Percentiles rank a stretch among this genome's conserved stretches.
These are phyloP conservation scores for Claviceps digitariae DNA, from an alignment of 2,329 filamentous ascomycete species.

Conservation along the genomic window DNA sequence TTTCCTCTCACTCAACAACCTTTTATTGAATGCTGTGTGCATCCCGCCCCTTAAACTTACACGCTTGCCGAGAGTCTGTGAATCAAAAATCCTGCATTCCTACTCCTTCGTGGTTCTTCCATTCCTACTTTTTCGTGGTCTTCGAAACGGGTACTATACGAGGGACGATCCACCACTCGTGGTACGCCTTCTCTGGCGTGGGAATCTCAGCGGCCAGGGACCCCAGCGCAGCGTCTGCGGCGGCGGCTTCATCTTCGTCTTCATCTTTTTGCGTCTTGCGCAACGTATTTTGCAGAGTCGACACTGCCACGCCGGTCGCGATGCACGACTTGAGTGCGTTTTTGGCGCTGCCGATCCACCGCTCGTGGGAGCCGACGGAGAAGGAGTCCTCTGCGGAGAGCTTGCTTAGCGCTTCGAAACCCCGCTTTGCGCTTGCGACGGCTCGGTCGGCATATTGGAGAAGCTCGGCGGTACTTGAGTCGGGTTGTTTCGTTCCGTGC, in stretches of 20 bases:
- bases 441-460: conserved; percentile 32
- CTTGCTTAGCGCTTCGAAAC: conserved; percentile 42
- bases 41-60: neutral
- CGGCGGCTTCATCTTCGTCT: neutral
- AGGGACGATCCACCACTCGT: conserved; percentile 54
- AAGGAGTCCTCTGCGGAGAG: conserved; percentile 39
- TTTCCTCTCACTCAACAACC: no score
- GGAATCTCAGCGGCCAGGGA: conserved; percentile 37
- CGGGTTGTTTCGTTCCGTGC: conserved; percentile 26
- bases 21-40: neutral
- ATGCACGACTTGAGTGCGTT: conserved; percentile 57
- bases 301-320: conserved; percentile 51
- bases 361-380: conserved; percentile 41
- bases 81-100: neutral
- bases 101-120: neutral
- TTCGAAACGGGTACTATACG: conserved; percentile 21
- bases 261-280: conserved; percentile 16
- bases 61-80: neutral
- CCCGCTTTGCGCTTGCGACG: conserved; percentile 35
- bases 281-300: conserved; percentile 43
- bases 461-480: conserved; percentile 25
- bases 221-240: conserved; percentile 17
- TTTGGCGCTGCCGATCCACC: conserved; percentile 48
- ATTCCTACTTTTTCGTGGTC: no score
- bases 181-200: conserved; percentile 38